Evolutionary conservation across 2,329 filamentous ascomycete species (phyloP).

Genomic region (Zalaria obscura): DNA sequence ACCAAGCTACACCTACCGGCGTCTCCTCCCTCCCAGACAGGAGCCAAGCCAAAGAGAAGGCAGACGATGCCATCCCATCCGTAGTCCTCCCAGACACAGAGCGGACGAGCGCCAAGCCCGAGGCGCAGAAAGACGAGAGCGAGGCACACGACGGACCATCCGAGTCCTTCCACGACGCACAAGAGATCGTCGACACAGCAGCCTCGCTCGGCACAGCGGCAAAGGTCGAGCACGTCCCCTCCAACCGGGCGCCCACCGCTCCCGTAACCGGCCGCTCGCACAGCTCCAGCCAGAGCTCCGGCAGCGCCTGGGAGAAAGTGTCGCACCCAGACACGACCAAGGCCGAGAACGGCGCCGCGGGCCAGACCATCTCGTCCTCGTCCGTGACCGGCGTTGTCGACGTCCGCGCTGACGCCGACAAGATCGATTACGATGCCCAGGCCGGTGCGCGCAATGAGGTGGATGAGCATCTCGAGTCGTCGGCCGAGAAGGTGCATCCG

Average conservation of each 20-base stretch:
- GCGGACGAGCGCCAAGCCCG: background rate
- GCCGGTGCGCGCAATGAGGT: constrained; percentile 13
- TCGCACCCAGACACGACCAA: constrained; percentile 1
- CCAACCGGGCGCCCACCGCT: constrained; percentile 8
- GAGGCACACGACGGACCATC: background rate
- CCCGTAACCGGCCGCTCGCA: background rate
- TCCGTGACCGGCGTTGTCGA: constrained; percentile 10
- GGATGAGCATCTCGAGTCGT: constrained; percentile 15
- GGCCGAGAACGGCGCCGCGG: constrained; percentile 10
- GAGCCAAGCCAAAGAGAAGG: background rate
- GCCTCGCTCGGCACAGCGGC: constrained; percentile 9
- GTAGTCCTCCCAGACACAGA: background rate
- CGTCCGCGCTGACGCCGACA: constrained; percentile 5
- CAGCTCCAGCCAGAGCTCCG: constrained; percentile 1
- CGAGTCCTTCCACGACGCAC: constrained; percentile 2
- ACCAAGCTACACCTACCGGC: constrained; percentile 4
- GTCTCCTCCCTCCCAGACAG: background rate
- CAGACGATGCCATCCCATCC: background rate
- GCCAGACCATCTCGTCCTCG: constrained; percentile 11
- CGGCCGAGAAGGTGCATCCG: constrained; percentile 17
- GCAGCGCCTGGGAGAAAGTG: constrained; percentile 1
- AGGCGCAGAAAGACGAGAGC: background rate
- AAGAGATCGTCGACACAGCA: constrained; percentile 10
- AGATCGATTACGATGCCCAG: constrained; percentile 11
- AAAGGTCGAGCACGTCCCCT: constrained; percentile 8